phyloP scores from a whole-genome alignment of 2,329 filamentous ascomycete genomes.

The Ascochyta pisi region DNA sequence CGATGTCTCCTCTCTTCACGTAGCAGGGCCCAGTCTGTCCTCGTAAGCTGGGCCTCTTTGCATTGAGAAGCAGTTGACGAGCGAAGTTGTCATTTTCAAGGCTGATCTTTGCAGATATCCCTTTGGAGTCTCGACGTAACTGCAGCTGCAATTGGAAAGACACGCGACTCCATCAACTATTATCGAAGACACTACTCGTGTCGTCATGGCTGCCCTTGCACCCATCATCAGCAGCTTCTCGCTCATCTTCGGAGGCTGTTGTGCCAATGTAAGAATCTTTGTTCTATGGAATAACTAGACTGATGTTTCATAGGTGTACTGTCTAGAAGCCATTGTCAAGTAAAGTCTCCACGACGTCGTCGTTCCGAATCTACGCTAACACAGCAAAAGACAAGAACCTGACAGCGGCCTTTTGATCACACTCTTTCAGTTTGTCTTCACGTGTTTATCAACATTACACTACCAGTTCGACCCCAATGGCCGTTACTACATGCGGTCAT shows the following conservation, averaged over 20 bases:
- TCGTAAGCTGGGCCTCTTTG: not conserved
- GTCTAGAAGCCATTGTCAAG: slow-evolving; percentile 94
- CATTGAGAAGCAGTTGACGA: not conserved
- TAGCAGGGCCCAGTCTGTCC: not conserved
- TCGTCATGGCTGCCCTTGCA: slow-evolving; percentile 44
- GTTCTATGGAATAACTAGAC: not conserved
- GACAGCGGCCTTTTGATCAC: slow-evolving; percentile 76
- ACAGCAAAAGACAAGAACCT: slow-evolving; percentile 72
- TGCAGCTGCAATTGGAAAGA: not conserved
- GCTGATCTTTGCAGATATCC: not conserved
- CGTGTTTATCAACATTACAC: slow-evolving; percentile 65
- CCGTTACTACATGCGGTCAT: slow-evolving; percentile 76
- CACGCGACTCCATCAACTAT: not conserved
- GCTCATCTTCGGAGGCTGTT: slow-evolving; percentile 95
- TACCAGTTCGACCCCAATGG: slow-evolving; percentile 60
- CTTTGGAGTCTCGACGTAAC: not conserved
- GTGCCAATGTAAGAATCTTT: slow-evolving; percentile 75
- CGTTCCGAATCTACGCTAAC: slow-evolving; percentile 19
- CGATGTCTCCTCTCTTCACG: not conserved
- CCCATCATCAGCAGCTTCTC: slow-evolving; percentile 67
- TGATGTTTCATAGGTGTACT: slow-evolving; percentile 74
- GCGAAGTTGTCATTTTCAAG: not conserved
- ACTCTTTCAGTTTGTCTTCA: slow-evolving; percentile 61
- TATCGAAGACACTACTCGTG: not conserved
- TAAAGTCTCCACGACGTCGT: slow-evolving; percentile 57